Conservation (phyloP, 2,329 filamentous ascomycete species). For the Microcyclosporella mali region DNA sequence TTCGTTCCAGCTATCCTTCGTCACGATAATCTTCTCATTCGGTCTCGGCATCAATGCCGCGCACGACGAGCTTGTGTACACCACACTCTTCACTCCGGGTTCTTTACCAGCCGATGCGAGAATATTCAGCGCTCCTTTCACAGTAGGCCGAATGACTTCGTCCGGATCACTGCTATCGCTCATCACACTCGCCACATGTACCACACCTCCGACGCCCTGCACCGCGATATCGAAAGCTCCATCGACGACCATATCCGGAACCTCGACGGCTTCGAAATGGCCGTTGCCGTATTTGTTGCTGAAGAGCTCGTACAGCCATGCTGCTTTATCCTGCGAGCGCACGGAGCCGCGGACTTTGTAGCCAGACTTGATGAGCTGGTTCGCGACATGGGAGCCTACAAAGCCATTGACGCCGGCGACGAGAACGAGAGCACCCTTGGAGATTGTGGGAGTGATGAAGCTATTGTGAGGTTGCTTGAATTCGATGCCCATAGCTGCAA, state of each 20-base stretch:
- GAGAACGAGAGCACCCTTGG: slow-evolving; percentile 14
- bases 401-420: slow-evolving; percentile 27
- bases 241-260: slow-evolving; percentile 16
- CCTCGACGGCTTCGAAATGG: slow-evolving; percentile 34
- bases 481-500: no score
- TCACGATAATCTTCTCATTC: slow-evolving; percentile 26
- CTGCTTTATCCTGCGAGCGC: slow-evolving; percentile 15
- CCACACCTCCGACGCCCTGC: slow-evolving; percentile 36
- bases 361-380: slow-evolving; percentile 22
- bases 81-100: slow-evolving; percentile 35
- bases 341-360: slow-evolving; percentile 27
- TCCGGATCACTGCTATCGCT: slow-evolving; percentile 31
- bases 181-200: slow-evolving; percentile 42
- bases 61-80: slow-evolving; percentile 36
- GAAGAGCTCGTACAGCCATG: slow-evolving; percentile 20
- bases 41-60: slow-evolving; percentile 26
- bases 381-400: slow-evolving; percentile 25
- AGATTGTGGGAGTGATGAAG: no score
- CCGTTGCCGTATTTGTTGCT: slow-evolving; percentile 22
- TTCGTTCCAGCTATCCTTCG: slow-evolving; percentile 33
- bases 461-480: no score
- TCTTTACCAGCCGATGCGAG: slow-evolving; percentile 33
- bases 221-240: slow-evolving; percentile 19
- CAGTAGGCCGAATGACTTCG: slow-evolving; percentile 38
- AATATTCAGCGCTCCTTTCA: slow-evolving; percentile 19